Conservation (phyloP, 129 eudicot genomes). For the Flaveria brownii region DNA sequence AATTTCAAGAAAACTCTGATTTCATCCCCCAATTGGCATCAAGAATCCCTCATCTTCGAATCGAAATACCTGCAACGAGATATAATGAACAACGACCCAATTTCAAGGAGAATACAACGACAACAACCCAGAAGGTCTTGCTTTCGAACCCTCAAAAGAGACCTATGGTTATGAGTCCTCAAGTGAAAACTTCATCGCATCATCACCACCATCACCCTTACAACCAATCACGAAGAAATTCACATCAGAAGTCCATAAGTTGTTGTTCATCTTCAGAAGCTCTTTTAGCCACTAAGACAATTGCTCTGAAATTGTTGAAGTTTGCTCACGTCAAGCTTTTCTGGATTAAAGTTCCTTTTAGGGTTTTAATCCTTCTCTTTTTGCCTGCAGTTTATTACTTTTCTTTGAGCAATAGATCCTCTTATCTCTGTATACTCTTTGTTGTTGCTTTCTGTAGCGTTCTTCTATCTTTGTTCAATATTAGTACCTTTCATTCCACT, state of each 20-base stretch:
- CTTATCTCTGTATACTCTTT: conserved; percentile 42
- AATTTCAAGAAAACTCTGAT: conserved; percentile 15
- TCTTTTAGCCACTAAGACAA: conserved; percentile 54
- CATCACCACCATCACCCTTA: conserved; percentile 25
- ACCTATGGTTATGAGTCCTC: conserved; percentile 40
- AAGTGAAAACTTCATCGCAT: conserved; percentile 20
- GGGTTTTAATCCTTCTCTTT: conserved; percentile 51
- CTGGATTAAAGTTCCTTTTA: conserved; percentile 51
- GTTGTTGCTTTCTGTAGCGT: conserved; percentile 46
- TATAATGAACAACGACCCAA: conserved; percentile 27
- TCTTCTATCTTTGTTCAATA: conserved; percentile 33
- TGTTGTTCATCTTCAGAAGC: conserved; percentile 51
- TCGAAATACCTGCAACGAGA: conserved; percentile 28
- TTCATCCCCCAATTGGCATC: background rate
- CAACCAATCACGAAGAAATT: conserved; percentile 20
- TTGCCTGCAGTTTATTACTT: conserved; percentile 66
- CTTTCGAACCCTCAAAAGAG: conserved; percentile 33
- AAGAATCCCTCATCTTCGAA: conserved; percentile 29
- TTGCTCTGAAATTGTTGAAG: conserved; percentile 43
- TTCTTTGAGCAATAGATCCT: conserved; percentile 39
- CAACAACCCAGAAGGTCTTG: background rate
- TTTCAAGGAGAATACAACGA: conserved; percentile 20
- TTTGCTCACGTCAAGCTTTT: conserved; percentile 45
- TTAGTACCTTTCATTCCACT: conserved; percentile 29
- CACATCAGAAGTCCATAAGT: conserved; percentile 32